phyloP scores from a whole-genome alignment of 805 yeast genomes.

The Grigorovia jiainica region DNA sequence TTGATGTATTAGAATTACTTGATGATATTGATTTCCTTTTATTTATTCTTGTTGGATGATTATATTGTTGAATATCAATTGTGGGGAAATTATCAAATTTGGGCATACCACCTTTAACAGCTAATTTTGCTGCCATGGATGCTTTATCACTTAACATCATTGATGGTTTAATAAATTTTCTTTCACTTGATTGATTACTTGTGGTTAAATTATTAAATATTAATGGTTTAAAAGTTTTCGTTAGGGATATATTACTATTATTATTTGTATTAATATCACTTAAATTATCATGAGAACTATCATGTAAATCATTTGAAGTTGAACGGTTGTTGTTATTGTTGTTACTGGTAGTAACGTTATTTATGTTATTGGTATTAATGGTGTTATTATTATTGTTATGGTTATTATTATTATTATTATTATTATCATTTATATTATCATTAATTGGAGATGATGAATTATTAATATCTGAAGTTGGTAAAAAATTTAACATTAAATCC shows the following conservation, averaged over 20 bases:
- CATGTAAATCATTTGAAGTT: neutral
- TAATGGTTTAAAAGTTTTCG: neutral
- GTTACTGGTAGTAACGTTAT: neutral
- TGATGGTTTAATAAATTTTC: conserved; percentile 22
- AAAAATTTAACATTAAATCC: neutral
- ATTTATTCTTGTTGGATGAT: conserved; percentile 6
- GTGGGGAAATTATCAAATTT: conserved; percentile 10
- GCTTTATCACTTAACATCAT: conserved; percentile 22
- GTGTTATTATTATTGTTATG: neutral
- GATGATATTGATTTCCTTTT: conserved; percentile 8
- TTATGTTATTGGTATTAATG: neutral
- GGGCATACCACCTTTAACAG: conserved; percentile 16
- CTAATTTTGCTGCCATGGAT: conserved; percentile 20
- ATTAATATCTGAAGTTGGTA: neutral
- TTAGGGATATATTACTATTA: neutral
- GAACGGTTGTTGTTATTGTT: neutral
- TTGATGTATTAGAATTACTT: neutral
- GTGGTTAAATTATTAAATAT: neutral
- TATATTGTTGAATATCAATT: conserved; percentile 6
- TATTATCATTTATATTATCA: neutral
- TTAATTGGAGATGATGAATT: conserved; percentile 1
- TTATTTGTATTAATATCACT: neutral
- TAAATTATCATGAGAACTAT: neutral
- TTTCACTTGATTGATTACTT: conserved; percentile 1
- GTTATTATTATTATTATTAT: neutral